These are phyloP conservation scores for Geranium incanum DNA, from an alignment of 441 rosid species.

Conservation along the genomic window DNA sequence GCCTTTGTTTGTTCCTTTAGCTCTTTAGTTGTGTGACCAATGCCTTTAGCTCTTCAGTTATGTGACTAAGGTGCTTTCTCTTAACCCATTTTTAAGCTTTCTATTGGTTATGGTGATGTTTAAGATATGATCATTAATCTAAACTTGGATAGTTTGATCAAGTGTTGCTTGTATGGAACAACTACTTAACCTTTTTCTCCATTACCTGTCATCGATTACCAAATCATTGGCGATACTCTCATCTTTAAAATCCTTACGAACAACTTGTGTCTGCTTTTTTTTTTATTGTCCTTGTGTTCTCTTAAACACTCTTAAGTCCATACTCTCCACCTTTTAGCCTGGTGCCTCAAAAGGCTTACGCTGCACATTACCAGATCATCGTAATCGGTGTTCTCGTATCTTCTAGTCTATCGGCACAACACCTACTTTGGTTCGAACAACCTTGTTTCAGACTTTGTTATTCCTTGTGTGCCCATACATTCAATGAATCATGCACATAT, in stretches of 20 bases:
- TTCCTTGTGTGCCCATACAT: not conserved
- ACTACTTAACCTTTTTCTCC: too few species aligned
- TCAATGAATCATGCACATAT: not conserved
- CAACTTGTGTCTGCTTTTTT: not conserved
- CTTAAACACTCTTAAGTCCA: not conserved
- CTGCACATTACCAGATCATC: not conserved
- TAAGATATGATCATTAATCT: too few species aligned
- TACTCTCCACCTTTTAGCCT: not conserved
- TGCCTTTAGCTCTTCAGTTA: too few species aligned
- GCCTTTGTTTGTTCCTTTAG: too few species aligned
- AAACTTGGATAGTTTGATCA: too few species aligned
- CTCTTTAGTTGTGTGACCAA: too few species aligned
- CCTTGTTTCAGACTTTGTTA: not conserved
- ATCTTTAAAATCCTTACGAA: not conserved
- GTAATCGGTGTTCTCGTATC: not conserved
- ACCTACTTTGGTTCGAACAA: not conserved
- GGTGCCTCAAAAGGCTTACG: not conserved
- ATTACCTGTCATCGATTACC: too few species aligned
- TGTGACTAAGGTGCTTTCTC: too few species aligned
- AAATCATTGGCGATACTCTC: not conserved
- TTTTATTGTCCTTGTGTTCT: not conserved
- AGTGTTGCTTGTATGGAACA: too few species aligned
- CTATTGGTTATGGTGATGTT: too few species aligned
- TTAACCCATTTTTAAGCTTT: too few species aligned
- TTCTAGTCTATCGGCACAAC: not conserved